Percentiles rank a stretch among this genome's conserved stretches.
phyloP scores from a whole-genome alignment of 306 rosid genomes.

The Glycyrrhiza uralensis region DNA sequence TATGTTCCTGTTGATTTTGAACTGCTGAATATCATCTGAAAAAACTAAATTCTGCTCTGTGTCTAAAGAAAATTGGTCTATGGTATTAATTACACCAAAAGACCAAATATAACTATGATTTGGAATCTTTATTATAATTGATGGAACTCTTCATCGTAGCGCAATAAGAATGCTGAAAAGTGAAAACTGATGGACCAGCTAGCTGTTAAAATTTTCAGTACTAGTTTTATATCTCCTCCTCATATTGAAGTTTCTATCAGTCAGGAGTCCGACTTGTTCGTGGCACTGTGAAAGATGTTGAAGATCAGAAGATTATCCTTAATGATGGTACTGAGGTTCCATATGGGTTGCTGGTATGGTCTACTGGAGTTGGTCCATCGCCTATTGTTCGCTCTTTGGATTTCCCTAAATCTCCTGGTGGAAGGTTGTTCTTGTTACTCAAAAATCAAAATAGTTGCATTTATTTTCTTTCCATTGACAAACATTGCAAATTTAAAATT shows the following conservation, averaged over 20 bases:
- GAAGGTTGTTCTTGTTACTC: slow-evolving; percentile 54
- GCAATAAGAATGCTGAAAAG: neutral
- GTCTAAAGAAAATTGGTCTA: neutral
- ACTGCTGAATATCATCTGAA: slow-evolving; percentile 9
- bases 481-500: neutral
- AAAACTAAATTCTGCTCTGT: neutral
- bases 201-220: neutral
- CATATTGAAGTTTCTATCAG: slow-evolving; percentile 46
- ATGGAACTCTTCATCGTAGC: neutral
- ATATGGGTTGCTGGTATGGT: slow-evolving; percentile 92
- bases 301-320: slow-evolving; percentile 66
- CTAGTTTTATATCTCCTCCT: too few species aligned
- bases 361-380: slow-evolving; percentile 98
- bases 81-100: neutral
- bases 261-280: slow-evolving; percentile 94
- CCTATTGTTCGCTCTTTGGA: slow-evolving; percentile 51
- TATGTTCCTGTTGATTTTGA: neutral
- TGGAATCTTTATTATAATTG: neutral
- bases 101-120: neutral
- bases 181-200: neutral
- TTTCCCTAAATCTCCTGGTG: slow-evolving; percentile 92
- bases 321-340: slow-evolving; percentile 94
- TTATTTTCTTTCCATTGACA: slow-evolving; percentile 12
- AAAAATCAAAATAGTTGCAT: slow-evolving; percentile 15
- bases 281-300: slow-evolving; percentile 86